A percentile compares a stretch with the other conserved stretches of the same genome.
phyloP scores from a whole-genome alignment of 2,329 filamentous ascomycete genomes.

The Epicoccum sorghinum region DNA sequence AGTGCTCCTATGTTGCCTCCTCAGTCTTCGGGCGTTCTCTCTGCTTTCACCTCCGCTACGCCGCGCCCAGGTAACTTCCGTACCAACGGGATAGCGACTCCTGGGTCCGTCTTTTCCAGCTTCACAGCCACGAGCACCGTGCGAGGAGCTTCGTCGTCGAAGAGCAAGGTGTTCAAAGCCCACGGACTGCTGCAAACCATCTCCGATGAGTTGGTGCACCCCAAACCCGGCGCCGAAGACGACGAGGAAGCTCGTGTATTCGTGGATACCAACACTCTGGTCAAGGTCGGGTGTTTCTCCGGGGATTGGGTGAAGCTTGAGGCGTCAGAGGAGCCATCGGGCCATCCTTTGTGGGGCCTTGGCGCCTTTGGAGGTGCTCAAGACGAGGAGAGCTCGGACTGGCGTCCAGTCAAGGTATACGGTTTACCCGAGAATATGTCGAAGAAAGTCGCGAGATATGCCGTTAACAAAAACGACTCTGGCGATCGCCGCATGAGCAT shows the following conservation, averaged over 20 bases:
- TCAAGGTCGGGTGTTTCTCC: conserved; percentile 93
- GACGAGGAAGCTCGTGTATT: conserved; percentile 87
- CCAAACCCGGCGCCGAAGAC: conserved; percentile 82
- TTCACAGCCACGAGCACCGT: conserved; percentile 85
- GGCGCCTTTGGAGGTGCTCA: conserved; percentile 69
- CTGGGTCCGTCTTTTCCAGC: conserved; percentile 86
- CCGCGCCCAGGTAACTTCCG: conserved; percentile 75
- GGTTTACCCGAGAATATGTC: conserved; percentile 77
- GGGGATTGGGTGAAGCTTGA: conserved; percentile 95
- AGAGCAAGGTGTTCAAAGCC: conserved; percentile 82
- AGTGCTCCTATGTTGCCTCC: conserved; percentile 78
- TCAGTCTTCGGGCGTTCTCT: conserved; percentile 79
- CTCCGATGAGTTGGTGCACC: conserved; percentile 79
- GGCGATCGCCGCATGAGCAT: conserved; percentile 49
- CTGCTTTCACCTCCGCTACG: conserved; percentile 79
- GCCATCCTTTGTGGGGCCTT: conserved; percentile 71
- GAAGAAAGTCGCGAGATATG: conserved; percentile 60
- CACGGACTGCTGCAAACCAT: conserved; percentile 77
- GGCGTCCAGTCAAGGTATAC: conserved; percentile 87
- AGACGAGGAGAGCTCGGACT: conserved; percentile 69
- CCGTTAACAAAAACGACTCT: conserved; percentile 52
- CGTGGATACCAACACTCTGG: conserved; percentile 83
- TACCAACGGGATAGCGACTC: conserved; percentile 77
- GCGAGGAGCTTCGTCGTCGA: conserved; percentile 68
- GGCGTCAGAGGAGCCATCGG: conserved; percentile 73